These are phyloP conservation scores for Chalaropsis ovoidea DNA, from an alignment of 2,329 filamentous ascomycete species.

Conservation along the genomic window DNA sequence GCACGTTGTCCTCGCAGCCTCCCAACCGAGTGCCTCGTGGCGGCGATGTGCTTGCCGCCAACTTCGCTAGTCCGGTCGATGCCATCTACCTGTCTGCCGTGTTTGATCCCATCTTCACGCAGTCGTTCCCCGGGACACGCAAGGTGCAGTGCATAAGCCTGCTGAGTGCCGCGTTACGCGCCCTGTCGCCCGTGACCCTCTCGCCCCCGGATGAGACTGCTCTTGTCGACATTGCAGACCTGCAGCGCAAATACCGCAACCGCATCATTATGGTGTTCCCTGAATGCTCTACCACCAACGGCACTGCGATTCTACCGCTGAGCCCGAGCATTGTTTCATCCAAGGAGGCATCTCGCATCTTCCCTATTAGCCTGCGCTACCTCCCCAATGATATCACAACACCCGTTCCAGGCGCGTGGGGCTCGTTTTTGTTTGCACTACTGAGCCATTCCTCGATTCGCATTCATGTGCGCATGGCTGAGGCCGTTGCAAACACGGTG, in stretches of 20 bases:
- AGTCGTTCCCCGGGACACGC: conserved; percentile 64
- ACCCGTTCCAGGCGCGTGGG: conserved; percentile 65
- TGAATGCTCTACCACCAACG: conserved; percentile 90
- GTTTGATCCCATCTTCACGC: conserved; percentile 90
- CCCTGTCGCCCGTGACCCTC: conserved; percentile 52
- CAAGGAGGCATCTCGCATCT: conserved; percentile 62
- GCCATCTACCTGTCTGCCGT: conserved; percentile 88
- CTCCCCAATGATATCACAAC: conserved; percentile 83
- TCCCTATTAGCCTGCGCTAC: conserved; percentile 83
- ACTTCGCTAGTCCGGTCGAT: conserved; percentile 87
- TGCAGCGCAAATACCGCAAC: conserved; percentile 58
- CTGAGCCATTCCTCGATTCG: conserved; percentile 77
- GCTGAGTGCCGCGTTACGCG: conserved; percentile 60
- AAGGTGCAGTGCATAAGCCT: conserved; percentile 70
- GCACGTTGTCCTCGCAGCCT: conserved; percentile 68
- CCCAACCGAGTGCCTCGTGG: conserved; percentile 64
- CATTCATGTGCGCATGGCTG: conserved; percentile 82
- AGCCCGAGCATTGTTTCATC: conserved; percentile 64
- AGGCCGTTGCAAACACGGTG: conserved; percentile 50
- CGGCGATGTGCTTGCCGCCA: conserved; percentile 75
- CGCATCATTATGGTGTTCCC: conserved; percentile 81
- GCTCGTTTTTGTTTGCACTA: conserved; percentile 72
- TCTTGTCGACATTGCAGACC: conserved; percentile 51
- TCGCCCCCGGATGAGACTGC: conserved; percentile 38
- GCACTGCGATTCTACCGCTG: conserved; percentile 75